phyloP scores from a whole-genome alignment of 257 asterid species.

The Phtheirospermum japonicum region DNA sequence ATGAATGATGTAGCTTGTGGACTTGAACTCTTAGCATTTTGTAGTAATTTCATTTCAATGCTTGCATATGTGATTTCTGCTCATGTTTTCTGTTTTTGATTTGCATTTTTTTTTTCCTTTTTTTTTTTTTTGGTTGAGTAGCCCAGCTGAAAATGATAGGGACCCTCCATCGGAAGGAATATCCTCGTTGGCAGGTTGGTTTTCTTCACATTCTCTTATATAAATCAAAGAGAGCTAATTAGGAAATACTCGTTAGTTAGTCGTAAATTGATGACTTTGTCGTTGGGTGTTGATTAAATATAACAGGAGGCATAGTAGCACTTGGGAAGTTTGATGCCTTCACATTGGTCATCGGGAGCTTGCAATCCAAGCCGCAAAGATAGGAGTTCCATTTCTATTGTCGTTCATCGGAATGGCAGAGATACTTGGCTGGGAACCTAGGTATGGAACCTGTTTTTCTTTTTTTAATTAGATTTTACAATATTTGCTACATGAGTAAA shows the following conservation, averaged over 20 bases:
- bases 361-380: constrained; percentile 86
- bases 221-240: not conserved
- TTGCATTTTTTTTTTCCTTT: constrained; percentile 8
- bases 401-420: constrained; percentile 94
- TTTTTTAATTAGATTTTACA: not conserved
- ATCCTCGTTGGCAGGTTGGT: constrained; percentile 61
- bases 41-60: too few relatives aligned
- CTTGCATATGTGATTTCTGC: not conserved
- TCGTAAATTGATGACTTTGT: constrained; percentile 16
- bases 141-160: constrained; percentile 48
- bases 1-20: too few relatives aligned
- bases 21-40: too few relatives aligned
- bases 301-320: constrained; percentile 88
- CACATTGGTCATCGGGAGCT: constrained; percentile 98
- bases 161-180: constrained; percentile 48
- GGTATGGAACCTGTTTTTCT: constrained; percentile 45
- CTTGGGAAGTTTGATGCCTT: constrained; percentile 98
- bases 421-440: constrained; percentile 91
- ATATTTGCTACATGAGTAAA: too few relatives aligned
- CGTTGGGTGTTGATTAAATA: constrained; percentile 11
- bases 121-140: constrained; percentile 26
- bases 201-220: constrained; percentile 10
- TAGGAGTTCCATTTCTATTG: constrained; percentile 78
- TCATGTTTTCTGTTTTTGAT: constrained; percentile 6
- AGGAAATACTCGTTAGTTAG: not conserved